Percentiles rank a stretch among this genome's conserved stretches.
phyloP scores from a whole-genome alignment of 768 basidiomycete genomes.

The Lactifluus volemus region DNA sequence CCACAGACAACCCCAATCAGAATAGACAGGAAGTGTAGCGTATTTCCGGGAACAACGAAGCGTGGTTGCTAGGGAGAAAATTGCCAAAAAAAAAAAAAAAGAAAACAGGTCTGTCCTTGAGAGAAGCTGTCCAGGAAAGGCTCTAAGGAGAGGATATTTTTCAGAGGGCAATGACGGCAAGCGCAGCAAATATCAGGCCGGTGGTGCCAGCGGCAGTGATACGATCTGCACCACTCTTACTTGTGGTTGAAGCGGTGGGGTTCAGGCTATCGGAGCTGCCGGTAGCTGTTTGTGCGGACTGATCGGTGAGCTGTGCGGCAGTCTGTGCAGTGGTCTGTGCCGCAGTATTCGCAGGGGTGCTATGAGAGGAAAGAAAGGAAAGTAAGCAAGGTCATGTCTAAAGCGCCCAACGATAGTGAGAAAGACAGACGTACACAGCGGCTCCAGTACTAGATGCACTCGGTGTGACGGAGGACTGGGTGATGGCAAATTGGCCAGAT shows the following conservation, averaged over 20 bases:
- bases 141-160: not conserved
- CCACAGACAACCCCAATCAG: not conserved
- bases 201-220: conserved; percentile 2
- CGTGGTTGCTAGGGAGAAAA: not conserved
- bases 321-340: no score
- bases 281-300: not conserved
- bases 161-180: conserved; percentile 13
- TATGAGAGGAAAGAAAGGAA: not conserved
- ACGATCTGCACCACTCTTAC: conserved; percentile 6
- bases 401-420: not conserved
- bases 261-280: not conserved
- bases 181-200: conserved; percentile 4
- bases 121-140: not conserved
- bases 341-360: not conserved
- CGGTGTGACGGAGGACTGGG: conserved; percentile 17
- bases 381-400: not conserved
- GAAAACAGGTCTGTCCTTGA: not conserved
- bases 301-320: not conserved
- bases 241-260: conserved; percentile 7
- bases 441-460: not conserved
- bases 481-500: conserved; percentile 53
- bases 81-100: not conserved
- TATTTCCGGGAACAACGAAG: not conserved
- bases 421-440: not conserved
- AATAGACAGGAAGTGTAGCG: not conserved